phyloP scores from a whole-genome alignment of 2,329 filamentous ascomycete species.

The Torrubiella hemipterigena region DNA sequence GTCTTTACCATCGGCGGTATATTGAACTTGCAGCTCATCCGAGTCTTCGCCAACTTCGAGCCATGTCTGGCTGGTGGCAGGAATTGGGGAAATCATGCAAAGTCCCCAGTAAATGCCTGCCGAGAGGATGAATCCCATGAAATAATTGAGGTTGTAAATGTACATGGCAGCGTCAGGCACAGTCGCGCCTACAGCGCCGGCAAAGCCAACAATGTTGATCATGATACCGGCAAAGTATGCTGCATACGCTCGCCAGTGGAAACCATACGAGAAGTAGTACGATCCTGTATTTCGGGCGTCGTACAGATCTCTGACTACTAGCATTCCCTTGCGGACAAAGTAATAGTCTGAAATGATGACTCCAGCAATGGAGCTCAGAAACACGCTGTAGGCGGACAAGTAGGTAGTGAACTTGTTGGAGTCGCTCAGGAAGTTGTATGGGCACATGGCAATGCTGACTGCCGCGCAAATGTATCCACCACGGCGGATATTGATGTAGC shows the following conservation, averaged over 20 bases:
- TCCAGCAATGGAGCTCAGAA: constrained; percentile 87
- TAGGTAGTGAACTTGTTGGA: constrained; percentile 85
- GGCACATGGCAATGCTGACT: constrained; percentile 75
- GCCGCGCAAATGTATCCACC: constrained; percentile 76
- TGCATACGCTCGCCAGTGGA: constrained; percentile 74
- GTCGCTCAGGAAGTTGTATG: constrained; percentile 64
- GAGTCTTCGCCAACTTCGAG: constrained; percentile 60
- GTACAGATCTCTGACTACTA: constrained; percentile 70
- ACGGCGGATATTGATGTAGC: constrained; percentile 73
- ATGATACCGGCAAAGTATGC: constrained; percentile 76
- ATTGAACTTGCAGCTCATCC: constrained; percentile 37
- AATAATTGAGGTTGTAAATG: constrained; percentile 87
- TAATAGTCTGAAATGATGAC: constrained; percentile 88
- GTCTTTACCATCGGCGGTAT: constrained; percentile 28
- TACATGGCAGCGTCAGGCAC: constrained; percentile 74
- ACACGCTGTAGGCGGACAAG: constrained; percentile 83
- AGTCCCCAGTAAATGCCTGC: constrained; percentile 55
- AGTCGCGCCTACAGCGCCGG: constrained; percentile 57
- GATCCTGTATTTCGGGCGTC: constrained; percentile 51
- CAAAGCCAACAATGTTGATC: constrained; percentile 87
- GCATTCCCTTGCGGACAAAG: constrained; percentile 67
- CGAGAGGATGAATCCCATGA: constrained; percentile 68
- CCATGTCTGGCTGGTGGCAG: constrained; percentile 65
- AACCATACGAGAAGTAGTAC: constrained; percentile 63
- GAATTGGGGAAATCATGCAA: constrained; percentile 58